Conservation (phyloP, 257 asterid species). For the Nicotiana knightiana region DNA sequence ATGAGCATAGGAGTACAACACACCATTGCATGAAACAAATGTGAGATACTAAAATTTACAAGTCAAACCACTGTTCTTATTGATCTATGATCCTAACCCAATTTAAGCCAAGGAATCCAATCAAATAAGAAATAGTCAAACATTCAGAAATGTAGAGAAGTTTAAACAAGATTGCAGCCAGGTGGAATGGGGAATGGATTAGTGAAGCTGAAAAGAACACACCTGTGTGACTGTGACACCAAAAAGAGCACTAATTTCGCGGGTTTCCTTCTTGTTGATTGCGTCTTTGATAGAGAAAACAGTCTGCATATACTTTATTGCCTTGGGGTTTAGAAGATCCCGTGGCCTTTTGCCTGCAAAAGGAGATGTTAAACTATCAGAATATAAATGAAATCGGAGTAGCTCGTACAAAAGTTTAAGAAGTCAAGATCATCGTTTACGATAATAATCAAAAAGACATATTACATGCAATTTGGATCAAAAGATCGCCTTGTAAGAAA, state of each 20-base stretch:
- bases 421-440: background rate
- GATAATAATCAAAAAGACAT: background rate
- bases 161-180: background rate
- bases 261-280: constrained; percentile 78
- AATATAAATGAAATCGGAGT: constrained; percentile 1
- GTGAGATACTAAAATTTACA: background rate
- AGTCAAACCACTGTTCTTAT: background rate
- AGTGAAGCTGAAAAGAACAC: background rate
- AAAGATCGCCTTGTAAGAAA: background rate
- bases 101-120: background rate
- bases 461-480: background rate
- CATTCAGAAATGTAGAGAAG: background rate
- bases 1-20: background rate
- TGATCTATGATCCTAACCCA: background rate
- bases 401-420: background rate
- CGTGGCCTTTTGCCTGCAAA: constrained; percentile 88
- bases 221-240: constrained; percentile 98
- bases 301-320: constrained; percentile 82
- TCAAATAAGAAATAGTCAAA: background rate
- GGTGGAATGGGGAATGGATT: background rate
- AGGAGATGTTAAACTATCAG: background rate
- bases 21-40: background rate
- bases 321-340: constrained; percentile 92
- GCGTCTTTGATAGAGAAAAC: constrained; percentile 83
- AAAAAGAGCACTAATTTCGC: constrained; percentile 89